A percentile compares a stretch with the other conserved stretches of the same genome.
Evolutionary conservation across 1,139 yeast species (phyloP).

Genomic region (Taphrina pruni): DNA sequence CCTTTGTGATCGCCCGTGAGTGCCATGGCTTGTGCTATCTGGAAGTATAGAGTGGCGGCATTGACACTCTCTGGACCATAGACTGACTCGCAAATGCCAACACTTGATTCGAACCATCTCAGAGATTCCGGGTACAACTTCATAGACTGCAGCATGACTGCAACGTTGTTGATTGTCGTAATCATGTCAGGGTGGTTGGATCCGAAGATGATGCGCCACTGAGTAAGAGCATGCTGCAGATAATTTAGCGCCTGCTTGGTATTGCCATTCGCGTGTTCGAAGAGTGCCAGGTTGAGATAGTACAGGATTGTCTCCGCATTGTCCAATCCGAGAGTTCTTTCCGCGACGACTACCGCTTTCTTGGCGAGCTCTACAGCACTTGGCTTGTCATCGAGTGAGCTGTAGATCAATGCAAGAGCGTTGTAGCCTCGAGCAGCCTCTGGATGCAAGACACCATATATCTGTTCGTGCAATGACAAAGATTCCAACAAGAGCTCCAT

Average conservation of each 20-base stretch:
- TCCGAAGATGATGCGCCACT: conserved; percentile 64
- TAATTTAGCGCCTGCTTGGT: conserved; percentile 67
- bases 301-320: conserved; percentile 76
- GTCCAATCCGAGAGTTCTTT: conserved; percentile 81
- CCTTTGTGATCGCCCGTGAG: conserved; percentile 61
- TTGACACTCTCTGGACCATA: conserved; percentile 67
- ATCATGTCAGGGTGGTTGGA: conserved; percentile 70
- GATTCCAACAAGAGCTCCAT: conserved; percentile 67
- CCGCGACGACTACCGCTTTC: conserved; percentile 73
- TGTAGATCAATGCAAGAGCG: conserved; percentile 68
- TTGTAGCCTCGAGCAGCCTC: conserved; percentile 77
- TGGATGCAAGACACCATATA: conserved; percentile 79
- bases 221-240: conserved; percentile 64
- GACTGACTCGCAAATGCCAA: conserved; percentile 57
- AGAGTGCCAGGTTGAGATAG: conserved; percentile 73
- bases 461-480: conserved; percentile 75
- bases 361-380: conserved; percentile 75
- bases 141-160: conserved; percentile 63
- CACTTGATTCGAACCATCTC: conserved; percentile 59
- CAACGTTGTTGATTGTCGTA: conserved; percentile 70
- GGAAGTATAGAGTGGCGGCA: conserved; percentile 66
- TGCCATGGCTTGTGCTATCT: conserved; percentile 69
- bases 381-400: conserved; percentile 62
- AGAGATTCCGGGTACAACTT: conserved; percentile 59
- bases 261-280: conserved; percentile 68